These are phyloP conservation scores for Cadophora luteo-olivacea DNA, from an alignment of 2,329 filamentous ascomycete species.

Conservation along the genomic window DNA sequence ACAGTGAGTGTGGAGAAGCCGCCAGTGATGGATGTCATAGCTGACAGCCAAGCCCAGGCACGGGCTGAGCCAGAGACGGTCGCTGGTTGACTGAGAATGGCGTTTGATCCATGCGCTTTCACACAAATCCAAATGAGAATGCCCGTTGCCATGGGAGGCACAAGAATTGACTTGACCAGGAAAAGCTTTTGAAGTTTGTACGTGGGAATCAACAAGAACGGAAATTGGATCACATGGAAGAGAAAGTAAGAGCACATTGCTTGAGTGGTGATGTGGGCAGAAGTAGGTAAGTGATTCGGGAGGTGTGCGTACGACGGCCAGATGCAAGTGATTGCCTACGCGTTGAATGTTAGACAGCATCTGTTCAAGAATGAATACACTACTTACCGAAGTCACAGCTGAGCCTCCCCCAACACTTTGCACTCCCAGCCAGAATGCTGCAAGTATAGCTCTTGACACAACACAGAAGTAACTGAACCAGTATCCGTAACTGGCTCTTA, in stretches of 20 bases:
- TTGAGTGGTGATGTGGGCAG: neutral
- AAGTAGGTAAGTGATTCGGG: neutral
- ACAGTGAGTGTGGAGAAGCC: neutral
- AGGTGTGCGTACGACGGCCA: neutral
- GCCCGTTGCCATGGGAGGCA: neutral
- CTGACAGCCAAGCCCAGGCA: neutral
- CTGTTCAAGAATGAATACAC: neutral
- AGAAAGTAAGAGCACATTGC: constrained; percentile 2
- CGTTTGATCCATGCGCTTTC: neutral
- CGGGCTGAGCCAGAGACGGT: neutral
- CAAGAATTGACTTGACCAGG: neutral
- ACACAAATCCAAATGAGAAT: neutral
- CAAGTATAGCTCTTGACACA: neutral
- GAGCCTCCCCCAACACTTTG: neutral
- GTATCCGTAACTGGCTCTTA: neutral
- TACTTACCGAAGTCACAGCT: neutral
- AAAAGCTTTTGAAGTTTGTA: constrained; percentile 4
- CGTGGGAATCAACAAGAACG: neutral
- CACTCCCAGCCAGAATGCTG: neutral
- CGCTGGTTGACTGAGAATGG: neutral
- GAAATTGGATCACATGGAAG: neutral
- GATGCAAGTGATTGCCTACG: neutral
- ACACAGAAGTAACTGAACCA: constrained; percentile 3
- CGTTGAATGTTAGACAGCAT: too few species aligned
- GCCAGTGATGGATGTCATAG: neutral